These are phyloP conservation scores for Nicotiana knightiana DNA, from an alignment of 257 asterid genomes.

Conservation along the genomic window DNA sequence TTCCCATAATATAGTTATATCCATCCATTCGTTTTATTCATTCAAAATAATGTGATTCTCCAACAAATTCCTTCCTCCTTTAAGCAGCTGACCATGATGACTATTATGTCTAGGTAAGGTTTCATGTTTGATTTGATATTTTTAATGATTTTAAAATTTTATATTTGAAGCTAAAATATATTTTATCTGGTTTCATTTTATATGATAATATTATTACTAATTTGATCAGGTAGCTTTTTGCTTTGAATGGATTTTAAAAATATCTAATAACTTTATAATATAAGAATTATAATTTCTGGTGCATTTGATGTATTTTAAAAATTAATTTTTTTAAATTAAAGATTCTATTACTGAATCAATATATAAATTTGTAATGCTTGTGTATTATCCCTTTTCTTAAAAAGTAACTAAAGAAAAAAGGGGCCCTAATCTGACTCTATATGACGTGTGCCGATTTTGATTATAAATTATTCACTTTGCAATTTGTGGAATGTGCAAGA, in stretches of 20 bases:
- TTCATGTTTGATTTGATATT: neutral
- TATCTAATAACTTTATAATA: neutral
- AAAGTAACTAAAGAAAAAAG: neutral
- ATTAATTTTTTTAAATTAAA: neutral
- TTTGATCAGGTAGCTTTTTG: neutral
- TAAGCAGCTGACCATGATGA: neutral
- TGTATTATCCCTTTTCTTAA: neutral
- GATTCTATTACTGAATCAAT: neutral
- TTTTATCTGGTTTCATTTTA: neutral
- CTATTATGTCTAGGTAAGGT: no score
- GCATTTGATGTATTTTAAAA: neutral
- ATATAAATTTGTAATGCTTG: neutral
- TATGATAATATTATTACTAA: neutral
- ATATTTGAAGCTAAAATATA: neutral
- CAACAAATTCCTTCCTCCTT: neutral
- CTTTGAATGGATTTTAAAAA: neutral
- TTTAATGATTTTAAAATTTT: neutral
- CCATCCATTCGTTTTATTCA: constrained; percentile 9
- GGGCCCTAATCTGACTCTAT: neutral
- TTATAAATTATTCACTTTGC: neutral
- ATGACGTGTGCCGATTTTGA: neutral
- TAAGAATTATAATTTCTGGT: neutral
- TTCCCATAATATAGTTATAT: neutral
- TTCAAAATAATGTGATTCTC: neutral
- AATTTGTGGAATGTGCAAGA: neutral